These are phyloP conservation scores for Sedum album DNA, from an alignment of 164 flowering plant species.

Conservation along the genomic window DNA sequence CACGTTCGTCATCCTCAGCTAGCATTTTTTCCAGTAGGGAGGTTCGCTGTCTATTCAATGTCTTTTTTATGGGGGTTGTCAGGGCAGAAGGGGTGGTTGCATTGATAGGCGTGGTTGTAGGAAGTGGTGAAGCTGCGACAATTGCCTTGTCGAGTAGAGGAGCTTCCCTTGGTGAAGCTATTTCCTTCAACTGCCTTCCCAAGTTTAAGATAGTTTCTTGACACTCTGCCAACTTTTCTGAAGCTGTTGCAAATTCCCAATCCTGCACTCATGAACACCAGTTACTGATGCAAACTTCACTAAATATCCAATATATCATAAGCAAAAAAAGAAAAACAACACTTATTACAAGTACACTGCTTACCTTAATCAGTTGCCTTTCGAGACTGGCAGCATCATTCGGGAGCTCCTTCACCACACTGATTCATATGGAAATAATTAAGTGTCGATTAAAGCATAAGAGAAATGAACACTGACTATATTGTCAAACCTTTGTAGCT, in stretches of 20 bases:
- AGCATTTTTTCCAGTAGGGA: constrained; percentile 32
- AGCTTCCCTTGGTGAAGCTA: constrained; percentile 30
- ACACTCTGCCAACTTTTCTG: constrained; percentile 59
- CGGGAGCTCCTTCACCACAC: constrained; percentile 16
- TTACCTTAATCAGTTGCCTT: constrained; percentile 25
- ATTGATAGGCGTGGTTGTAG: not conserved
- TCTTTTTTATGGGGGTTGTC: constrained; percentile 11
- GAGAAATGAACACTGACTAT: not conserved
- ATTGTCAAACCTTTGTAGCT: constrained; percentile 23
- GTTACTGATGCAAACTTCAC: not conserved
- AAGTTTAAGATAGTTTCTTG: constrained; percentile 52
- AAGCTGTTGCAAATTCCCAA: constrained; percentile 46
- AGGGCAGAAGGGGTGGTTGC: constrained; percentile 1
- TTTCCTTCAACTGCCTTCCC: constrained; percentile 48
- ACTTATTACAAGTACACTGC: constrained; percentile 5
- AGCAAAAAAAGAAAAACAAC: not conserved
- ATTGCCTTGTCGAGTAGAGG: constrained; percentile 22
- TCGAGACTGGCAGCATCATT: constrained; percentile 14
- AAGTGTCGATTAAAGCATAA: not conserved
- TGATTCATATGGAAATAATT: constrained; percentile 6
- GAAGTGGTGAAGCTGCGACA: constrained; percentile 18
- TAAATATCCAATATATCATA: not conserved
- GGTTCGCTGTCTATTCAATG: constrained; percentile 17
- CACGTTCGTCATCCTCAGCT: constrained; percentile 24
- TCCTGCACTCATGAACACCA: constrained; percentile 23